Evolutionary conservation across 257 asterid genomes (phyloP), one percentile per base, ranked within the genome.

Genomic region (Solanum habrochaites): DNA sequence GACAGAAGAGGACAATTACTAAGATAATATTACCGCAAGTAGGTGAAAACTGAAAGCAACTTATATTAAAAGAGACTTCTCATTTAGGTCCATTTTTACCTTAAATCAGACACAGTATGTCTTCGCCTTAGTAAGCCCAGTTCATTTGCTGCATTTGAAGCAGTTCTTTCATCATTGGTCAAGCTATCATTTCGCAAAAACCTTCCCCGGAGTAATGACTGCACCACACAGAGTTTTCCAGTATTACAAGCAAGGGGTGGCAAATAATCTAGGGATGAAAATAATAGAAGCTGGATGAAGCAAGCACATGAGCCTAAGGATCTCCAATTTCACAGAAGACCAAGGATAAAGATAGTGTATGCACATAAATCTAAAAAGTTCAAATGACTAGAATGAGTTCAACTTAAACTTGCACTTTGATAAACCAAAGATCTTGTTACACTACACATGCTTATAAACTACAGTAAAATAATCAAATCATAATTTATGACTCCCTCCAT

Each of bases 191-290:
- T 94, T 83, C 93, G 89, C 85, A 97, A 88, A 90, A 97, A 97
- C 88, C 98, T 94, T 64, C 98, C 98, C 83, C 93, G 90, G 82
- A 95, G 97, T 40, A 94, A 92, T 20, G 98, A 94, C 99, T 97
- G 93, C 90, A 91, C 27, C 66, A 31, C 45, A 49, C 85, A 49
- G 31, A 52, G 45, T 52, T 81, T 27, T 81, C 40, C 70, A 29
- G 70, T 52, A 81, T 31, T 31, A 81, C 13, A 20, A 29, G 45
- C 31, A 49, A 29, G 85, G 60, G 69, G 85, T 29, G 40, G 31
- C 67, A 81, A 81, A 20, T 81, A 81, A 29, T 49, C 20, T 5
- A 49, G 12, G n/a, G 31, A 49, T 31, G 69, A 47, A 49, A 49
- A 52, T 49, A 32, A 81, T 56, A 49, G 85, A 81, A 81, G 70